phyloP scores from a whole-genome alignment of 2,329 filamentous ascomycete species.

The Exophiala phaeomuriformis region DNA sequence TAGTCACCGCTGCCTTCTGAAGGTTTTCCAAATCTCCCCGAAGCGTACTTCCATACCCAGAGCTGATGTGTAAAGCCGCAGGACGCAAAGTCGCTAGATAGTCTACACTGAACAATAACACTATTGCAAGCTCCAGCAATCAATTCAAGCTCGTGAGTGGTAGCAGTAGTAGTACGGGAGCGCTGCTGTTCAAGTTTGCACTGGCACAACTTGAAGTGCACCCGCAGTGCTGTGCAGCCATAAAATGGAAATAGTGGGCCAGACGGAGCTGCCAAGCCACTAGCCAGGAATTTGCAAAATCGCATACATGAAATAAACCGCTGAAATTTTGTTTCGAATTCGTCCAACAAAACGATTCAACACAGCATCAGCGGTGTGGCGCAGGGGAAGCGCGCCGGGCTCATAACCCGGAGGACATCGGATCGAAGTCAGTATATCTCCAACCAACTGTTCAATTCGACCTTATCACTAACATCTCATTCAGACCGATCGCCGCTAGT shows the following conservation, averaged over 20 bases:
- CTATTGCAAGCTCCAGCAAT: too few species aligned
- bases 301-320: background rate
- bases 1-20: too few species aligned
- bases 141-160: background rate
- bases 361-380: slow-evolving; percentile 34
- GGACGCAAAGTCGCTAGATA: too few species aligned
- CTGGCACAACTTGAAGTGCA: too few species aligned
- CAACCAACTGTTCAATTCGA: slow-evolving; percentile 21
- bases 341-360: background rate
- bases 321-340: slow-evolving; percentile 4
- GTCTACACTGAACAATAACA: too few species aligned
- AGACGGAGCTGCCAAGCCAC: background rate
- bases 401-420: slow-evolving; percentile 42
- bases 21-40: too few species aligned
- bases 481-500: slow-evolving; percentile 29
- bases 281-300: background rate
- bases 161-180: background rate
- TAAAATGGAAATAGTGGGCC: background rate
- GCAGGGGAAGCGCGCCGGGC: slow-evolving; percentile 43
- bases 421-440: slow-evolving; percentile 26
- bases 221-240: too few species aligned
- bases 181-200: too few species aligned
- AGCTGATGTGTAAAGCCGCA: too few species aligned
- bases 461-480: slow-evolving; percentile 19
- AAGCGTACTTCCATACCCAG: too few species aligned